phyloP scores from a whole-genome alignment of 1,284 basidiomycete species.

The Polyporus tsugae region DNA sequence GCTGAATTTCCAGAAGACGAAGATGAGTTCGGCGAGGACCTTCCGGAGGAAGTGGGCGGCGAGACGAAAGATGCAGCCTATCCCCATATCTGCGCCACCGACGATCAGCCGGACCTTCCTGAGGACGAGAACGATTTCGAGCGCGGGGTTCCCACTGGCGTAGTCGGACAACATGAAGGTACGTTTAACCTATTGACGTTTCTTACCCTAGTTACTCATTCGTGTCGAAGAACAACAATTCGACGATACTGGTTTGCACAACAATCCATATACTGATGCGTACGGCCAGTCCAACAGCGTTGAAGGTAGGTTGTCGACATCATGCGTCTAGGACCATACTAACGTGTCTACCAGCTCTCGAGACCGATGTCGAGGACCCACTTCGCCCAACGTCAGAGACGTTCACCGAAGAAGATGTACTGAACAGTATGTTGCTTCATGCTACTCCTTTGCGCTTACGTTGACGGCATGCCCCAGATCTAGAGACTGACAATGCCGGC shows the following conservation, averaged over 20 bases:
- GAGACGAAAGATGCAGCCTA: conserved; percentile 15
- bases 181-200: neutral
- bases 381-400: conserved; percentile 5
- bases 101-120: conserved; percentile 11
- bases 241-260: conserved; percentile 20
- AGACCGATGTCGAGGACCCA: conserved; percentile 5
- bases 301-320: conserved; percentile 9
- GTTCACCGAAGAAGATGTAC: neutral
- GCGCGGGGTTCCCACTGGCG: neutral
- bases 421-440: neutral
- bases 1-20: conserved; percentile 40
- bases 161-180: neutral
- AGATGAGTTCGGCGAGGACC: conserved; percentile 41
- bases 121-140: conserved; percentile 8
- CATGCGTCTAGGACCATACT: neutral
- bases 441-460: neutral
- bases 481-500: neutral
- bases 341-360: neutral
- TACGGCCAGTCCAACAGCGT: conserved; percentile 12
- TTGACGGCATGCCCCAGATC: neutral
- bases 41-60: conserved; percentile 35
- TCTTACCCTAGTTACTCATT: neutral
- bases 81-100: conserved; percentile 12
- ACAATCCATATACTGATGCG: conserved; percentile 13
- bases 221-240: neutral